A percentile compares a stretch with the other conserved stretches of the same genome.
Evolutionary conservation across 305 asterid species (phyloP).

Genomic region (Solanum hybrid): DNA sequence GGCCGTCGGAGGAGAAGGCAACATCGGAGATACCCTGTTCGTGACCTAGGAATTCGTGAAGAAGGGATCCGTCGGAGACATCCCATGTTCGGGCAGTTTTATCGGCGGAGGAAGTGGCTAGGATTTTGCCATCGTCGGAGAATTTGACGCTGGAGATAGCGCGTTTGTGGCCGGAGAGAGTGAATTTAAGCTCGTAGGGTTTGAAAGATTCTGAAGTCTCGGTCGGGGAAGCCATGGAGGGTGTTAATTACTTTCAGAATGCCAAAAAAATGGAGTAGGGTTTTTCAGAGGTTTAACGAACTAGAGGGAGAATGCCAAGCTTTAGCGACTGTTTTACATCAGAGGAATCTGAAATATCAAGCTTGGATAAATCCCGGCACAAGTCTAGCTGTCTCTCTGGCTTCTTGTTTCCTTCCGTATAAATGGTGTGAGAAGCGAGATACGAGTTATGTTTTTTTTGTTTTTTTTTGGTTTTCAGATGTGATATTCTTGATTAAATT

Average conservation of each 20-base stretch:
- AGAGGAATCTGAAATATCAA: not conserved
- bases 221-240: constrained; percentile 26
- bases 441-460: not conserved
- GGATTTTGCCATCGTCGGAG: constrained; percentile 69
- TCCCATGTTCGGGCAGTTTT: constrained; percentile 69
- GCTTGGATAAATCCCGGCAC: too few species aligned
- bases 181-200: constrained; percentile 63
- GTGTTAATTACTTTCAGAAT: not conserved
- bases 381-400: not conserved
- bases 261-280: not conserved
- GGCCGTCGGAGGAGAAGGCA: constrained; percentile 70
- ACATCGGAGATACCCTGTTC: constrained; percentile 72
- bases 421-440: not conserved
- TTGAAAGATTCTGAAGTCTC: constrained; percentile 42
- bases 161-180: constrained; percentile 68
- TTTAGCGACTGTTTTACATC: not conserved
- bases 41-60: constrained; percentile 65
- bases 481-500: too few species aligned
- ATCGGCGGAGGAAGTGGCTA: constrained; percentile 85
- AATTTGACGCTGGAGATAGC: constrained; percentile 74
- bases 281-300: not conserved
- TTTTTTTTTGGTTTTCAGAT: too few species aligned
- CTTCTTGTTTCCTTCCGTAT: not conserved
- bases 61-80: constrained; percentile 29
- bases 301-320: not conserved